Conservation (phyloP, 176 grass and related monocot genomes). For the Themeda triandra region DNA sequence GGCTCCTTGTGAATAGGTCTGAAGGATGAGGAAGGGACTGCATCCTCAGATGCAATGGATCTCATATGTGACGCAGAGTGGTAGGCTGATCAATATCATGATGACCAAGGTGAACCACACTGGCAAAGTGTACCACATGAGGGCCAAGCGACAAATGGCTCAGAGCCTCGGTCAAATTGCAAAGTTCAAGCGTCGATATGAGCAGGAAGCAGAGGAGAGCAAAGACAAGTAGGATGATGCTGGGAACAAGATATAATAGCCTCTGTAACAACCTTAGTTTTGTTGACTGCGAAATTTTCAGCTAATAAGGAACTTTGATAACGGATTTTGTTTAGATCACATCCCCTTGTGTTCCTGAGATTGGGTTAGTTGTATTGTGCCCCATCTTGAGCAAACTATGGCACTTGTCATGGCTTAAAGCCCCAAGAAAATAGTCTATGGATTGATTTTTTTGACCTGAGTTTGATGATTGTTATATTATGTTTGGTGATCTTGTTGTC, state of each 20-base stretch:
- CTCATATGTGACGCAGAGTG: conserved; percentile 59
- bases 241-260: neutral
- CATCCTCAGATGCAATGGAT: conserved; percentile 63
- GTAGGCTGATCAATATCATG: conserved; percentile 48
- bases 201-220: conserved; percentile 10
- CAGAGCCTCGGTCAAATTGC: conserved; percentile 47
- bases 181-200: conserved; percentile 23
- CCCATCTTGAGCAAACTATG: neutral
- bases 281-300: neutral
- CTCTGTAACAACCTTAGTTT: neutral
- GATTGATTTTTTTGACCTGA: neutral
- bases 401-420: neutral
- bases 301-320: neutral
- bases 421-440: neutral
- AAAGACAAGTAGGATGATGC: neutral
- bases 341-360: neutral
- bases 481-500: neutral
- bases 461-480: neutral
- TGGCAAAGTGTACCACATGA: conserved; percentile 61
- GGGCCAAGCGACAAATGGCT: conserved; percentile 58
- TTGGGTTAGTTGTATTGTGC: neutral
- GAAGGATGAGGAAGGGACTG: conserved; percentile 52
- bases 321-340: neutral
- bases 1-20: neutral
- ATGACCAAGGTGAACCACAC: conserved; percentile 52